A percentile compares a stretch with the other conserved stretches of the same genome.
These are phyloP conservation scores for Verticillium alfalfae DNA, from an alignment of 2,329 filamentous ascomycete species.

Conservation along the genomic window DNA sequence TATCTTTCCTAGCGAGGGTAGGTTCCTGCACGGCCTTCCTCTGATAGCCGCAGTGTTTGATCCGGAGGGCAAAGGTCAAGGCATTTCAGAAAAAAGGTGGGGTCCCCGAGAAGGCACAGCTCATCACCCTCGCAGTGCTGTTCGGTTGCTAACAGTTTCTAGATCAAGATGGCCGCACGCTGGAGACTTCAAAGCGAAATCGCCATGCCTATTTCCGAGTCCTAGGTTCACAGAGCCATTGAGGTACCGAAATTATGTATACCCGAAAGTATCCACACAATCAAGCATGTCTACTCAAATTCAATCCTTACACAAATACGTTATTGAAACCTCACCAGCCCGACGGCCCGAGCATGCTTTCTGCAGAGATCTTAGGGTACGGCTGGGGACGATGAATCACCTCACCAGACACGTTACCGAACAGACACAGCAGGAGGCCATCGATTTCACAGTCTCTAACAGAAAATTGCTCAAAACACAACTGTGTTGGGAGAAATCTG, in stretches of 20 bases:
- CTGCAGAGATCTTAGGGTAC: not conserved
- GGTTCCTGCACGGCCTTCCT: not conserved
- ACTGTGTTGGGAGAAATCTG: no score
- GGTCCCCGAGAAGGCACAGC: not conserved
- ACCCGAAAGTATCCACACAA: not conserved
- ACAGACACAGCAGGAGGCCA: not conserved
- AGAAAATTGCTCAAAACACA: no score
- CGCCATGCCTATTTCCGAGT: not conserved
- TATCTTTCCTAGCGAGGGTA: not conserved
- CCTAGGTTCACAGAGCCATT: not conserved
- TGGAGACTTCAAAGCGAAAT: not conserved
- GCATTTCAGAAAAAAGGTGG: not conserved
- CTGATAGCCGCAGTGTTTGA: not conserved
- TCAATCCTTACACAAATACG: not conserved
- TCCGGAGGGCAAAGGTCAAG: not conserved
- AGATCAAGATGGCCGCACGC: not conserved
- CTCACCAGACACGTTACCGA: not conserved
- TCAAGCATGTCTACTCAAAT: not conserved
- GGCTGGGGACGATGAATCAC: not conserved
- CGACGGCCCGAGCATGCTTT: not conserved
- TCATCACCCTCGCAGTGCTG: not conserved
- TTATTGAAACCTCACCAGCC: not conserved
- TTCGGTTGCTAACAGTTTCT: not conserved
- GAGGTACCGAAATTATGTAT: not conserved
- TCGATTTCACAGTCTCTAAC: not conserved